Conservation (phyloP, 331 rosid species). For the Telfairia occidentalis region DNA sequence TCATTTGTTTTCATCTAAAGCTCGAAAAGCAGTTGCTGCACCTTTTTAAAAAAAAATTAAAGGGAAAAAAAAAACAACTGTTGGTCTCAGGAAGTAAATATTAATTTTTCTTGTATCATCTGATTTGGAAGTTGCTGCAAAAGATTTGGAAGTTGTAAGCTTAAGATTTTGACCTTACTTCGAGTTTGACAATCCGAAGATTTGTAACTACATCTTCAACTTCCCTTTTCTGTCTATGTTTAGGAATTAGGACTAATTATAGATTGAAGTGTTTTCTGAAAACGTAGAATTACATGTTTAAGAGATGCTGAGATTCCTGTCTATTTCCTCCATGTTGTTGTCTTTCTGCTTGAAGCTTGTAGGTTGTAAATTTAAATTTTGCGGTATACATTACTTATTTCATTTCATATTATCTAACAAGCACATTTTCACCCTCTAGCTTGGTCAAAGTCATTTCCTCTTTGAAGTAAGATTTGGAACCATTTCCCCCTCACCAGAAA, state of each 20-base stretch:
- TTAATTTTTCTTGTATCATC: not conserved
- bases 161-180: not conserved
- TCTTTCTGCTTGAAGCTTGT: not conserved
- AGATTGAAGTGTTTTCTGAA: not conserved
- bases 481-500: not conserved
- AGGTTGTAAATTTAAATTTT: not conserved
- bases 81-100: not conserved
- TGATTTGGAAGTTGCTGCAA: not conserved
- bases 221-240: not conserved
- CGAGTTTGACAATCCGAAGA: not conserved
- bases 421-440: not conserved
- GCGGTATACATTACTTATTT: not conserved
- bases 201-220: not conserved
- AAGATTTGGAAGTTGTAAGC: not conserved
- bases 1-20: not conserved
- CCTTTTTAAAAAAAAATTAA: not conserved
- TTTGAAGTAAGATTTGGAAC: not conserved
- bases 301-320: not conserved
- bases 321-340: not conserved
- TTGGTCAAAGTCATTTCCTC: not conserved
- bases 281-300: not conserved
- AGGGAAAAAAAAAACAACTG: too few relatives aligned
- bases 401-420: not conserved
- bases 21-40: not conserved
- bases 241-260: not conserved